A percentile compares a stretch with the other conserved stretches of the same genome.
These are phyloP conservation scores for Lentinula novae-zelandiae DNA, from an alignment of 1,284 basidiomycete species.

Conservation along the genomic window DNA sequence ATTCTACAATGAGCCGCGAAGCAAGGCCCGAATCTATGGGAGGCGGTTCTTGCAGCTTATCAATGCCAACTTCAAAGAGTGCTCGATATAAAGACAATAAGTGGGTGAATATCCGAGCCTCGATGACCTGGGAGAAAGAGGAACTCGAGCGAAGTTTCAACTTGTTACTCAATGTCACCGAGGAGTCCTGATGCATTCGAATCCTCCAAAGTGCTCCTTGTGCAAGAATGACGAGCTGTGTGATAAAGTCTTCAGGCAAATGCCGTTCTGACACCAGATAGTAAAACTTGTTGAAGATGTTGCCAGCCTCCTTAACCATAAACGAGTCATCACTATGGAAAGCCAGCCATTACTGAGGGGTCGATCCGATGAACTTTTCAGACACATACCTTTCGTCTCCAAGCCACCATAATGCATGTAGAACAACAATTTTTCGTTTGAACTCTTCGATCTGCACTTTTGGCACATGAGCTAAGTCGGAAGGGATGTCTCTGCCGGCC, in stretches of 20 bases:
- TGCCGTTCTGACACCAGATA: constrained; percentile 62
- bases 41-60: constrained; percentile 49
- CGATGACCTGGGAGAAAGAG: constrained; percentile 34
- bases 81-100: constrained; percentile 68
- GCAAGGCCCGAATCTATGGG: constrained; percentile 63
- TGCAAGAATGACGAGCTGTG: constrained; percentile 69
- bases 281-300: constrained; percentile 51
- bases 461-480: constrained; percentile 32
- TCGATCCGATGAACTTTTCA: neutral
- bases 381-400: constrained; percentile 54
- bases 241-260: constrained; percentile 75
- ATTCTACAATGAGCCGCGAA: constrained; percentile 79
- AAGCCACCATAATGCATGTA: constrained; percentile 71
- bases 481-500: constrained; percentile 28
- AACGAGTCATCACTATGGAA: constrained; percentile 39
- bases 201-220: constrained; percentile 83
- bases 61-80: constrained; percentile 65
- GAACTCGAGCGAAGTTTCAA: constrained; percentile 19
- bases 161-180: constrained; percentile 24
- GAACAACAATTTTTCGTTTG: constrained; percentile 67
- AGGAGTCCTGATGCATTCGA: constrained; percentile 56
- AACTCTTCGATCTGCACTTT: constrained; percentile 53
- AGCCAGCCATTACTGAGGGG: neutral
- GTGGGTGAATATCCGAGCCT: constrained; percentile 69
- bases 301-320: constrained; percentile 43